These are phyloP conservation scores for Tetrapisispora nanseiensis DNA, from an alignment of 805 yeast genomes.

Conservation along the genomic window DNA sequence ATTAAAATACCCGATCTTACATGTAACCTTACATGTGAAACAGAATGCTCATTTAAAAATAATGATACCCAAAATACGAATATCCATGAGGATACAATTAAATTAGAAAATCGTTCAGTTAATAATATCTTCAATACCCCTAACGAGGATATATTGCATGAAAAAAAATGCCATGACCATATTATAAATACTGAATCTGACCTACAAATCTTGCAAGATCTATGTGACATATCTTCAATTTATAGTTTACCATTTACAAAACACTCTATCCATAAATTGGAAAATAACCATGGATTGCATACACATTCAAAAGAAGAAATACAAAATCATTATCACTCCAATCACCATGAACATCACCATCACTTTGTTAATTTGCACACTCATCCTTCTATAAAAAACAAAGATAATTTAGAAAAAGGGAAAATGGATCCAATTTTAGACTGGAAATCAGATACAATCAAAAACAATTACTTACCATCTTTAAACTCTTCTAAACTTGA, in stretches of 20 bases:
- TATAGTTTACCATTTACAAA: conserved; percentile 28
- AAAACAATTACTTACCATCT: neutral
- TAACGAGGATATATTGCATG: neutral
- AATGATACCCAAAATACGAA: neutral
- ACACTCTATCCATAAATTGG: conserved; percentile 19
- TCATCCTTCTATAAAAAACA: conserved; percentile 3
- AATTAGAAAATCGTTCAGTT: neutral
- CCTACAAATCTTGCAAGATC: conserved; percentile 24
- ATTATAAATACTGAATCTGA: conserved; percentile 20
- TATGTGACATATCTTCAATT: conserved; percentile 26
- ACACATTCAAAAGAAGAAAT: conserved; percentile 4
- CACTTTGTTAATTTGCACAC: conserved; percentile 8
- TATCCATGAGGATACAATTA: neutral
- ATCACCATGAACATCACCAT: conserved; percentile 12
- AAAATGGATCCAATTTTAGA: neutral
- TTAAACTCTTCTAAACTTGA: neutral
- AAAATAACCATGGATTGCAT: neutral
- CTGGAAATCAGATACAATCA: neutral
- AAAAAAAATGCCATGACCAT: conserved; percentile 12
- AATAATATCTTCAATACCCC: neutral
- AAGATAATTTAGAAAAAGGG: too few relatives aligned
- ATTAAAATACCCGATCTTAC: conserved; percentile 9
- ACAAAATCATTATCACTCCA: conserved; percentile 7
- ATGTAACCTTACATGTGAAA: conserved; percentile 24
- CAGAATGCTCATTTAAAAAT: conserved; percentile 4